phyloP scores from a whole-genome alignment of 2,329 filamentous ascomycete species.

The Colletotrichum orchidophilum region DNA sequence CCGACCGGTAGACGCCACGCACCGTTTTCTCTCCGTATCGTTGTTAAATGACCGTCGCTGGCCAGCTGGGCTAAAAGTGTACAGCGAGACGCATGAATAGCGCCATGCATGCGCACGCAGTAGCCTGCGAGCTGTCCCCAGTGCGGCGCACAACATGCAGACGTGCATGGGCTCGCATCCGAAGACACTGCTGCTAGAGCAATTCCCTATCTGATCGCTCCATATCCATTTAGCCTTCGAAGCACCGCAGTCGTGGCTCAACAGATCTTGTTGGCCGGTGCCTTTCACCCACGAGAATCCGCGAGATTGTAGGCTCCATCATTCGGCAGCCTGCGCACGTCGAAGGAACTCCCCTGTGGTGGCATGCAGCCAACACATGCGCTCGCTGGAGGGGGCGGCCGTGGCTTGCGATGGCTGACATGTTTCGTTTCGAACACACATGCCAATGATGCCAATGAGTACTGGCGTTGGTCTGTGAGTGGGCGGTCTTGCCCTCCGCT shows the following conservation, averaged over 20 bases:
- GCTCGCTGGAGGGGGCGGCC: neutral
- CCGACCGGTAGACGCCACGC: neutral
- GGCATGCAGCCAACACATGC: constrained; percentile 21
- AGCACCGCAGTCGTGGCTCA: constrained; percentile 2
- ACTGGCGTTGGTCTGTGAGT: neutral
- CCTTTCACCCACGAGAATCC: neutral
- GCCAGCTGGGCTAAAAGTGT: neutral
- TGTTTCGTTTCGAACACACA: constrained; percentile 23
- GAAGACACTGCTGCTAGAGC: constrained; percentile 5
- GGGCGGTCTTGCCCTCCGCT: neutral
- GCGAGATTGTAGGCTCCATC: neutral
- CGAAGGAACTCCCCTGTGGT: constrained; percentile 6
- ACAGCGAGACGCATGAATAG: constrained; percentile 26
- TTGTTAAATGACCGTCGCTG: neutral
- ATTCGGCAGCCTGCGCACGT: constrained; percentile 18
- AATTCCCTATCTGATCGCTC: constrained; percentile 7
- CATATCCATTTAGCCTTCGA: neutral
- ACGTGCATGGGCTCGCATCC: constrained; percentile 27
- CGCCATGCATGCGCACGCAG: constrained; percentile 28
- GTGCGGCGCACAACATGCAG: constrained; percentile 25
- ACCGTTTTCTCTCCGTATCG: constrained; percentile 6
- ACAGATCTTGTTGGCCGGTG: neutral
- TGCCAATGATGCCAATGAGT: neutral
- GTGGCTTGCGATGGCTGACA: constrained; percentile 12
- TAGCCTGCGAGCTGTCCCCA: constrained; percentile 23